Percentiles rank a stretch among this genome's conserved stretches.
These are phyloP conservation scores for Calocybe cyanea DNA, from an alignment of 768 basidiomycete species.

Conservation along the genomic window DNA sequence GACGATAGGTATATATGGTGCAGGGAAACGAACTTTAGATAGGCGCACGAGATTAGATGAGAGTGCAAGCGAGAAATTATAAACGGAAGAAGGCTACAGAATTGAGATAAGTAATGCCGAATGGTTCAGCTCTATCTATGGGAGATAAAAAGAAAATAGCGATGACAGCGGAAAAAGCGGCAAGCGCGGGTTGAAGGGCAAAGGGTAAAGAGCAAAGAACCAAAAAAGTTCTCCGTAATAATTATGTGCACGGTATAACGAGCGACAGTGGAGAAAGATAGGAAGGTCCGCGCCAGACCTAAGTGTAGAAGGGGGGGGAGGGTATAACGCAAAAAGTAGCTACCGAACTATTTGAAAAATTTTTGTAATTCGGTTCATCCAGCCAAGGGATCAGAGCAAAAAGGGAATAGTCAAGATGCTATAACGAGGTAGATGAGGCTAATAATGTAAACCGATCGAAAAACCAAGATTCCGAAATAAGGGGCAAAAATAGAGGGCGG, in stretches of 20 bases:
- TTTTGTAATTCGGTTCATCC: constrained; percentile 16
- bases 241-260: constrained; percentile 18
- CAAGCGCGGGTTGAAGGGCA: constrained; percentile 5
- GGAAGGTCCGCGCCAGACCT: constrained; percentile 20
- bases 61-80: constrained; percentile 15
- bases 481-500: too few relatives aligned
- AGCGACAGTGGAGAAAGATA: constrained; percentile 25
- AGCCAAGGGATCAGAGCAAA: constrained; percentile 7
- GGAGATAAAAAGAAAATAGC: constrained; percentile 13
- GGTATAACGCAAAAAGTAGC: too few relatives aligned
- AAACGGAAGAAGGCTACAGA: constrained; percentile 18
- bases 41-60: constrained; percentile 3
- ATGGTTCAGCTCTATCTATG: constrained; percentile 21
- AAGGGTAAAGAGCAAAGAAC: constrained; percentile 18
- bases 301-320: constrained; percentile 29
- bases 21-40: constrained; percentile 12
- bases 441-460: constrained; percentile 27
- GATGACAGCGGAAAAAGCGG: constrained; percentile 13
- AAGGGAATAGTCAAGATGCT: constrained; percentile 5
- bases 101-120: too few relatives aligned
- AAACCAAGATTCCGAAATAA: too few relatives aligned
- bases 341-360: too few relatives aligned
- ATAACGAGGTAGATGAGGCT: constrained; percentile 20
- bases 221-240: constrained; percentile 19
- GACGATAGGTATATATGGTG: constrained; percentile 12